Percentiles rank a stretch among this genome's conserved stretches.
Evolutionary conservation across 164 flowering plant genomes (phyloP).

Genomic region (Akebia trifoliata): DNA sequence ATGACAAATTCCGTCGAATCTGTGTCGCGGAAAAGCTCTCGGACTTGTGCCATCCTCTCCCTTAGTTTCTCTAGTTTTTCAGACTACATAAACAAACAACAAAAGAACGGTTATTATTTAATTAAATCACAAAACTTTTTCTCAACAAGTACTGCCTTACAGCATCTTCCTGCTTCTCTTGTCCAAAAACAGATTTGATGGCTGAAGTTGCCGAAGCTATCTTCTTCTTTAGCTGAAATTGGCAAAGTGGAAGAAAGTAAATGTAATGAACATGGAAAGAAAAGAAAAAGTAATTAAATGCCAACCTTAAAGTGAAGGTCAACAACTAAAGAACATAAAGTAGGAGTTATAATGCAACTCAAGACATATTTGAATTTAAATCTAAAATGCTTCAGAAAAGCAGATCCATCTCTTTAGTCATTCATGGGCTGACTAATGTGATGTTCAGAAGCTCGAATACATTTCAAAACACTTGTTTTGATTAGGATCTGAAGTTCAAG

Average conservation of each 20-base stretch:
- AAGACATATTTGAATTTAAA: too few relatives aligned
- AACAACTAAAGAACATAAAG: too few relatives aligned
- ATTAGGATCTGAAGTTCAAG: too few relatives aligned
- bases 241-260: not conserved
- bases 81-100: constrained; percentile 34
- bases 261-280: not conserved
- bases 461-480: too few relatives aligned
- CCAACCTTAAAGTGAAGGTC: too few relatives aligned
- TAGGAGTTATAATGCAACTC: too few relatives aligned
- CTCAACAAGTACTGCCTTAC: constrained; percentile 41
- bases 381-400: too few relatives aligned
- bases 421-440: too few relatives aligned
- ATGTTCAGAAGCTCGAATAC: too few relatives aligned
- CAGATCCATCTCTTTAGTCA: too few relatives aligned
- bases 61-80: constrained; percentile 77
- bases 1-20: constrained; percentile 82
- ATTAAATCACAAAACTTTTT: constrained; percentile 5
- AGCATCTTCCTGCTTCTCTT: constrained; percentile 51
- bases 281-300: too few relatives aligned
- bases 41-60: constrained; percentile 84
- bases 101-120: constrained; percentile 1
- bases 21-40: constrained; percentile 75
- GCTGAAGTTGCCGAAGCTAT: constrained; percentile 80
- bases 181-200: constrained; percentile 77
- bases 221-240: constrained; percentile 67